Evolutionary conservation across 1,284 basidiomycete genomes (phyloP).

Genomic region (Ustilago hordei): DNA sequence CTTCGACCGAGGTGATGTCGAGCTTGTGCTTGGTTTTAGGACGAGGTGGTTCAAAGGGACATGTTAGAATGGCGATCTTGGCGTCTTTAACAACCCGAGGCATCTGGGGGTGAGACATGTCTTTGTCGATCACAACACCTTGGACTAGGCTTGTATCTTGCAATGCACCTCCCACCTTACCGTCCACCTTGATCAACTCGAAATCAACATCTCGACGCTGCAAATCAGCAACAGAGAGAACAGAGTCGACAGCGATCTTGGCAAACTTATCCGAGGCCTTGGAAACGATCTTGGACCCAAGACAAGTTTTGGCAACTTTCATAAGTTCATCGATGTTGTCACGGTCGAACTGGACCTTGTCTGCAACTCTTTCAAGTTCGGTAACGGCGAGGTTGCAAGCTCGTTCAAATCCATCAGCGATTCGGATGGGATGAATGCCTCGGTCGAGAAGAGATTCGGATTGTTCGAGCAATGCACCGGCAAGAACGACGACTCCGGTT

Average conservation of each 20-base stretch:
- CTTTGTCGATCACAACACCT: conserved; percentile 98
- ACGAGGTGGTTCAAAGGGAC: conserved; percentile 97
- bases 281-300: conserved; percentile 98
- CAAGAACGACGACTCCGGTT: conserved; percentile 97
- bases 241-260: conserved; percentile 96
- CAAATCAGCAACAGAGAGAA: conserved; percentile 93
- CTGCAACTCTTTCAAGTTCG: conserved; percentile 92
- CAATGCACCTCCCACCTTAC: conserved; percentile 96
- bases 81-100: conserved; percentile 88
- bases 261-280: conserved; percentile 96
- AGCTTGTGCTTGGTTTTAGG: conserved; percentile 99
- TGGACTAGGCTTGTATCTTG: conserved; percentile 93
- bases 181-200: conserved; percentile 98
- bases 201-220: conserved; percentile 95
- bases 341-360: conserved; percentile 85
- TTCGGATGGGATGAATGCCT: conserved; percentile 97
- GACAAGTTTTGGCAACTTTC: conserved; percentile 93
- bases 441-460: conserved; percentile 87
- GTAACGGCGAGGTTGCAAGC: conserved; percentile 90
- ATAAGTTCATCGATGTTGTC: conserved; percentile 79
- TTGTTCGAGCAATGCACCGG: conserved; percentile 92
- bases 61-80: conserved; percentile 94
- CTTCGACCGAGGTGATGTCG: conserved; percentile 97
- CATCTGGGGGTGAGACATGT: conserved; percentile 99
- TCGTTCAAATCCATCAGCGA: conserved; percentile 96